These are phyloP conservation scores for Terfezia boudieri DNA, from an alignment of 495 filamentous ascomycete genomes.

Conservation along the genomic window DNA sequence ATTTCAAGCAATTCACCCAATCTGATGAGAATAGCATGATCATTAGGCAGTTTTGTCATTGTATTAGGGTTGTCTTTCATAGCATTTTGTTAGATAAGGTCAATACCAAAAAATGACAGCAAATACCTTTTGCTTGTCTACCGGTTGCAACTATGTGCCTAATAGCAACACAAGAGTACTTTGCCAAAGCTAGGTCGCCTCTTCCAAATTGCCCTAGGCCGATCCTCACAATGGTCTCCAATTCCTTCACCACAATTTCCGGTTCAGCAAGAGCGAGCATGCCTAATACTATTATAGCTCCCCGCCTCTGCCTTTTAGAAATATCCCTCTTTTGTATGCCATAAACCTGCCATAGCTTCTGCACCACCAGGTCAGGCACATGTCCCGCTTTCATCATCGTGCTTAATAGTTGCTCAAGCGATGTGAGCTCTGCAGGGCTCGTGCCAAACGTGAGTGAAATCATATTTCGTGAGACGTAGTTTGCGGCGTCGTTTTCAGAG, in stretches of 20 bases:
- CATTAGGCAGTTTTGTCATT: constrained; percentile 65
- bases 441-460: constrained; percentile 92
- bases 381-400: constrained; percentile 93
- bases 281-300: constrained; percentile 85
- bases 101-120: neutral
- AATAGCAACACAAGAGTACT: constrained; percentile 85
- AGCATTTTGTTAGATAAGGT: too few relatives aligned
- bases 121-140: constrained; percentile 39
- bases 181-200: constrained; percentile 65
- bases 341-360: constrained; percentile 95
- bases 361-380: constrained; percentile 64
- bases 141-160: constrained; percentile 69
- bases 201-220: constrained; percentile 64
- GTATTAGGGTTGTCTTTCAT: constrained; percentile 32
- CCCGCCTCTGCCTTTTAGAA: constrained; percentile 72
- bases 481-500: constrained; percentile 71
- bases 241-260: constrained; percentile 77
- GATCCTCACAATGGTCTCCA: constrained; percentile 79
- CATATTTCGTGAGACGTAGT: constrained; percentile 95
- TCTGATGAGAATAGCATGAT: constrained; percentile 62
- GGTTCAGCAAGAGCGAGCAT: constrained; percentile 90
- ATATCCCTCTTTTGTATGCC: constrained; percentile 84
- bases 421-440: constrained; percentile 82
- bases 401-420: constrained; percentile 75
- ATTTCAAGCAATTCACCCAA: constrained; percentile 71